Base-by-base conservation (phyloP, 495 filamentous ascomycete genomes). In the Penicillium taxi region DNA sequence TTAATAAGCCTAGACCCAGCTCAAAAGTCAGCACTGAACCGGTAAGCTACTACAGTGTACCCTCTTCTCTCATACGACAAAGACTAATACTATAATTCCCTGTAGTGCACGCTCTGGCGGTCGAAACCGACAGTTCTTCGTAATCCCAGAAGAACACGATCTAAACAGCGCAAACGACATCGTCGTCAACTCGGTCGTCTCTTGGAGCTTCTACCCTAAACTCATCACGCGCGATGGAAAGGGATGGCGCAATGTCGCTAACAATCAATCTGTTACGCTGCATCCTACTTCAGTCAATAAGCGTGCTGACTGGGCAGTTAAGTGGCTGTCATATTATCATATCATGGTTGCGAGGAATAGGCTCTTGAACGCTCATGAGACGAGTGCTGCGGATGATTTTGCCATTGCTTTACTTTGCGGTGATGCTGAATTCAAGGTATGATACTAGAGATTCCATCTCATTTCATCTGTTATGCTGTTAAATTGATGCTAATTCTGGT, bases 141-240 rank as follows among this genome's bases (percentile, higher is more conserved):
- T 73, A 2, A 71, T 93, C 1, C 87, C 88, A 0, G 75, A 81
- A 32, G 61, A 75, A 14, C 80, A 84, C 39, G 77, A 89, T 44
- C 50, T 61, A 21, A 84, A 89, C 54, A 84, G 79, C 52, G 67
- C 73, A 26, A 93, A 93, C 41, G 87, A 96, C 37, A 40, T 74
- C 0, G 71, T 95, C 15, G 61, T 83, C 9, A 77, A 78, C 45
- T 82, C 86, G 0, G 83, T 93, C 23, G 80, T 94, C 35, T 84
- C 87, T 0, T 90, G 82, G 74, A 84, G 83, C 32, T 95, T 98
- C 67, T 95, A 98, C 48, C 91, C 91, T 2, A 96, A 95, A 48
- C 76, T 98, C 2, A 67, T 96, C 6, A 74, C 78, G 6, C 78
- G 80, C 35, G 88, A 96, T 34, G 86, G 85, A 24, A 93, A 87